Evolutionary conservation across 73 alveolate species (phyloP), one percentile per base, ranked within the genome.

Genomic region (Vitrella brassicaformis): DNA sequence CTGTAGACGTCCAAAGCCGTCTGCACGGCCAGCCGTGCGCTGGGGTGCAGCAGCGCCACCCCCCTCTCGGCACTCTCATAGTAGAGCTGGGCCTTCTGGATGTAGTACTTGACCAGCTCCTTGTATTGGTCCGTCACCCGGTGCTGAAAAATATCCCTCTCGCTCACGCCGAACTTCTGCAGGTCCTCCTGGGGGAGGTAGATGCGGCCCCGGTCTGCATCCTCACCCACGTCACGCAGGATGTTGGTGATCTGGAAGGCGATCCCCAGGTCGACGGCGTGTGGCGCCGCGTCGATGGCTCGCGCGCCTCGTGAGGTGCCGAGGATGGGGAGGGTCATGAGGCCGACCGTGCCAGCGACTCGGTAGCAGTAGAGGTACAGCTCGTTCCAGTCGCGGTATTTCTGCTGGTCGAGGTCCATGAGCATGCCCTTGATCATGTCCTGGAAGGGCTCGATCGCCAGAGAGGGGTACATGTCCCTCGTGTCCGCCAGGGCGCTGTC

Each of bases 261-360:
- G 14, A 39, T 39, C 22, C 56, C 56, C 56, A 39, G 56, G 14
- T 39, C 56, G 22, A 39, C 56, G 22, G 22, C 56, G 22, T 4
- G 56, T 39, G 22, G 22, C 56, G 56, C 56, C 56, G 56, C 56
- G 22, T 39, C 56, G 4, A 8, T 14, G 22, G 14, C 56, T 4
- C 22, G 14, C 22, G 14, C 56, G 22, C 56, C 56, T 14, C 56
- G 22, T 39, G 56, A 4, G 14, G 56, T 39, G 10, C 31, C 72
- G 18, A 67, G 45, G 68, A 78, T 72, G 10, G 84, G 84, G 77
- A 78, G 73, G 19, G 78, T 70, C 84, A 69, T 78, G 68, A 78
- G 56, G 31, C 84, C 84, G 46, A 78, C 84, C 8, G 84, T 78
- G 78, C 84, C 84, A 22, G 84, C 84, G 19, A 78, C 84, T 31